Conservation (phyloP, 192 early-diverging fungal genomes). For the Spizellomyces punctatus region DNA sequence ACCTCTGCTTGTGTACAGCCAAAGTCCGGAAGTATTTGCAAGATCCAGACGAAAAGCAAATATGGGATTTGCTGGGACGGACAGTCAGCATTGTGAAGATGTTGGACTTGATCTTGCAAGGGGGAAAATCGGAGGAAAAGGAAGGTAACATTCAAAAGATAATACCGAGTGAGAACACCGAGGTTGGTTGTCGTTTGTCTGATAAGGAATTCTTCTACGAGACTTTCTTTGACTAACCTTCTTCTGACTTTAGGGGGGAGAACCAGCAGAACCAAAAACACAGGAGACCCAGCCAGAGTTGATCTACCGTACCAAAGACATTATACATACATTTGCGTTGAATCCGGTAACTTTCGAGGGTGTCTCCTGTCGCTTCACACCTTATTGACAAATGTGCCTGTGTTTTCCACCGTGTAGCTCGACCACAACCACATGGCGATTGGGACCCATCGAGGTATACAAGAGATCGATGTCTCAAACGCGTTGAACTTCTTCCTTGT, state of each 20-base stretch:
- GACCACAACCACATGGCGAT: slow-evolving; percentile 65
- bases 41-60: slow-evolving; percentile 24
- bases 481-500: slow-evolving; percentile 41
- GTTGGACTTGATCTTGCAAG: slow-evolving; percentile 26
- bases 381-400: neutral
- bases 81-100: slow-evolving; percentile 39
- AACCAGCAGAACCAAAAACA: slow-evolving; percentile 2
- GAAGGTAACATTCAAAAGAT: no score
- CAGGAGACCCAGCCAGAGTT: slow-evolving; percentile 10
- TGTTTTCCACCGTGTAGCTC: slow-evolving; percentile 33
- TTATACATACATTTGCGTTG: slow-evolving; percentile 51
- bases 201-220: neutral
- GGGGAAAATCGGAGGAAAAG: neutral
- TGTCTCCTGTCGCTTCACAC: neutral
- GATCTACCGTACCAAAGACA: slow-evolving; percentile 39
- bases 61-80: slow-evolving; percentile 38
- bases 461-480: slow-evolving; percentile 69
- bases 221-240: neutral
- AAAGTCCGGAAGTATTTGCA: slow-evolving; percentile 39
- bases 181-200: neutral
- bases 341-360: slow-evolving; percentile 28
- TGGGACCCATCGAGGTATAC: slow-evolving; percentile 64
- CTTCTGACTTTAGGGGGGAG: neutral
- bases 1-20: slow-evolving; percentile 4
- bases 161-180: neutral